Conservation (phyloP, 2,329 filamentous ascomycete species). For the Diaporthe vaccinii region DNA sequence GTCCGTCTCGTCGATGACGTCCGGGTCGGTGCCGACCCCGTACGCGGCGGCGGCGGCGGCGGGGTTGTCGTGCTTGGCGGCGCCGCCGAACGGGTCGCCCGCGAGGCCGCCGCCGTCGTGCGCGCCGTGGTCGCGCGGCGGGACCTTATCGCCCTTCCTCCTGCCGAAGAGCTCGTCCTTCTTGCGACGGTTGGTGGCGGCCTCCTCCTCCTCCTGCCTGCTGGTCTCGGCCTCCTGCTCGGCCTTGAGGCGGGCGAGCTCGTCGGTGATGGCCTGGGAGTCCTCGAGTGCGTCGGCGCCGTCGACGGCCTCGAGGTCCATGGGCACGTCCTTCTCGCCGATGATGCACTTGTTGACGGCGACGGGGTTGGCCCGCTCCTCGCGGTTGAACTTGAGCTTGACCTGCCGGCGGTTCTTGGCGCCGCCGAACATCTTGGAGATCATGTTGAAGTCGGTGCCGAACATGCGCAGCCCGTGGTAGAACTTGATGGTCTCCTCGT, state of each 20-base stretch:
- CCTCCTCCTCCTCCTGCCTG: slow-evolving; percentile 62
- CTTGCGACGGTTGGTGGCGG: slow-evolving; percentile 62
- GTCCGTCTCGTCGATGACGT: slow-evolving; percentile 45
- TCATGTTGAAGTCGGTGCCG: slow-evolving; percentile 87
- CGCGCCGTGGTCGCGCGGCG: slow-evolving; percentile 40
- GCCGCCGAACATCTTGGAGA: slow-evolving; percentile 80
- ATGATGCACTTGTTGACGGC: slow-evolving; percentile 75
- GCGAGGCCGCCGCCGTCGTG: slow-evolving; percentile 38
- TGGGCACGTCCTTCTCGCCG: slow-evolving; percentile 68
- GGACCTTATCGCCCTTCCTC: slow-evolving; percentile 51
- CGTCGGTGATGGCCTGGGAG: slow-evolving; percentile 69
- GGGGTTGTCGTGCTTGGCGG: neutral
- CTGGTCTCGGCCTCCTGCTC: slow-evolving; percentile 62
- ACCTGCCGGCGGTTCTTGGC: slow-evolving; percentile 77
- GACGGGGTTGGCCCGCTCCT: slow-evolving; percentile 76
- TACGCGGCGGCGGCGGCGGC: slow-evolving; percentile 32
- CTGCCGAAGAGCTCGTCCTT: slow-evolving; percentile 62
- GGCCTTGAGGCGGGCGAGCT: slow-evolving; percentile 58
- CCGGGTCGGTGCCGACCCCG: slow-evolving; percentile 41
- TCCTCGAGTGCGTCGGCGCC: slow-evolving; percentile 66
- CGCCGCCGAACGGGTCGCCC: slow-evolving; percentile 23
- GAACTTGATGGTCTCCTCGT: slow-evolving; percentile 80
- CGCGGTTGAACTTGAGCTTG: slow-evolving; percentile 86
- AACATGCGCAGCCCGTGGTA: slow-evolving; percentile 82
- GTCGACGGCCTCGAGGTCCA: slow-evolving; percentile 73